Evolutionary conservation across 1,284 basidiomycete species (phyloP).

Genomic region (Somion occarium): DNA sequence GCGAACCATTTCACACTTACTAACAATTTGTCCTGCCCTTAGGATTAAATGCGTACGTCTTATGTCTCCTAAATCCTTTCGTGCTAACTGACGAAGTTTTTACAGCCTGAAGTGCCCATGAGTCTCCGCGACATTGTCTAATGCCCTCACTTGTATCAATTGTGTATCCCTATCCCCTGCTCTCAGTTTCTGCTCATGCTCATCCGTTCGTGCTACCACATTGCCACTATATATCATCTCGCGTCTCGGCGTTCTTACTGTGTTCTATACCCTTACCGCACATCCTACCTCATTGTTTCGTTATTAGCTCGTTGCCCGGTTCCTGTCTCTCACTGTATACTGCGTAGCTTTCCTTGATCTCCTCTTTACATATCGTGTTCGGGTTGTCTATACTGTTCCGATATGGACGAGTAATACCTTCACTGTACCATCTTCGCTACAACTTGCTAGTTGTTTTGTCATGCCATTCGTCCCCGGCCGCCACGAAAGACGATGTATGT

Average conservation of each 20-base stretch:
- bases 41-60: conserved; percentile 85
- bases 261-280: conserved; percentile 70
- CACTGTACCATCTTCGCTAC: conserved; percentile 79
- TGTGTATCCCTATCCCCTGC: conserved; percentile 75
- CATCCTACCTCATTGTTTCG: conserved; percentile 59
- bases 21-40: conserved; percentile 13
- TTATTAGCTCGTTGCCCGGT: conserved; percentile 49
- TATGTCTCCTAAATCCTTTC: not conserved
- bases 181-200: conserved; percentile 29
- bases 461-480: conserved; percentile 32
- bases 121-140: conserved; percentile 82
- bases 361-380: conserved; percentile 36
- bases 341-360: conserved; percentile 39
- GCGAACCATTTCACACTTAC: not conserved
- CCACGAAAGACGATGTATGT: conserved; percentile 70
- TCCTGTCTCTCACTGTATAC: conserved; percentile 64
- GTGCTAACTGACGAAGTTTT: conserved; percentile 10
- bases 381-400: conserved; percentile 26
- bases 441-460: conserved; percentile 41
- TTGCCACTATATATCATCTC: conserved; percentile 42
- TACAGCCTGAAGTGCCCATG: conserved; percentile 80
- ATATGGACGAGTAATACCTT: conserved; percentile 59
- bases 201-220: conserved; percentile 29
- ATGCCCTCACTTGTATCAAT: conserved; percentile 42
- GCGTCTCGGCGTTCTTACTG: conserved; percentile 33